Conservation (phyloP, 805 yeast species). For the Gaillardinia entomophila region DNA sequence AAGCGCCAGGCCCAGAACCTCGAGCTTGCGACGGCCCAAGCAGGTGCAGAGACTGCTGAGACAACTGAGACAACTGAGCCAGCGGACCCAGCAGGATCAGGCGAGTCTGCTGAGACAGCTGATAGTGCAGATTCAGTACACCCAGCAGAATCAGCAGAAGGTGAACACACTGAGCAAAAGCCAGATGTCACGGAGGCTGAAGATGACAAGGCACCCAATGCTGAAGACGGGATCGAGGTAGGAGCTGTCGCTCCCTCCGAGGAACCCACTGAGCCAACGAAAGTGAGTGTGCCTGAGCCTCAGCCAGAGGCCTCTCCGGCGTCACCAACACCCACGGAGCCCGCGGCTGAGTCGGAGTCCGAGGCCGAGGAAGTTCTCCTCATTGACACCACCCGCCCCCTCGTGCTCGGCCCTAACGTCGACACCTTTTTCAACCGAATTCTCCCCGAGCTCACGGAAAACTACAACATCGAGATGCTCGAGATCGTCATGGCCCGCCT, state of each 20-base stretch:
- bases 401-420: conserved; percentile 19
- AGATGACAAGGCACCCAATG: background rate
- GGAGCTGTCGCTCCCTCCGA: background rate
- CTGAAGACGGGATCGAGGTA: conserved; percentile 1
- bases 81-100: conserved; percentile 4
- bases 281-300: conserved; percentile 6
- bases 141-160: too few relatives aligned
- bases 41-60: conserved; percentile 4
- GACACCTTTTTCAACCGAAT: conserved; percentile 18
- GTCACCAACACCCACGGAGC: background rate
- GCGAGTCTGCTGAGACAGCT: too few relatives aligned
- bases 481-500: conserved; percentile 53
- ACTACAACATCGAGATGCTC: conserved; percentile 30
- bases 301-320: conserved; percentile 1
- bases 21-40: conserved; percentile 1
- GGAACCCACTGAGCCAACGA: background rate
- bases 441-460: conserved; percentile 24
- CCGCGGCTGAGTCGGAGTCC: conserved; percentile 18
- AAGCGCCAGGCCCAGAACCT: conserved; percentile 7
- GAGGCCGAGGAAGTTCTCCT: conserved; percentile 29
- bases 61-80: conserved; percentile 7
- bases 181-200: background rate
- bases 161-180: too few relatives aligned
- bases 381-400: conserved; percentile 53
- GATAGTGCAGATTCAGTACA: too few relatives aligned